Conservation (phyloP, 441 rosid species). For the Gossypium trilobum region DNA sequence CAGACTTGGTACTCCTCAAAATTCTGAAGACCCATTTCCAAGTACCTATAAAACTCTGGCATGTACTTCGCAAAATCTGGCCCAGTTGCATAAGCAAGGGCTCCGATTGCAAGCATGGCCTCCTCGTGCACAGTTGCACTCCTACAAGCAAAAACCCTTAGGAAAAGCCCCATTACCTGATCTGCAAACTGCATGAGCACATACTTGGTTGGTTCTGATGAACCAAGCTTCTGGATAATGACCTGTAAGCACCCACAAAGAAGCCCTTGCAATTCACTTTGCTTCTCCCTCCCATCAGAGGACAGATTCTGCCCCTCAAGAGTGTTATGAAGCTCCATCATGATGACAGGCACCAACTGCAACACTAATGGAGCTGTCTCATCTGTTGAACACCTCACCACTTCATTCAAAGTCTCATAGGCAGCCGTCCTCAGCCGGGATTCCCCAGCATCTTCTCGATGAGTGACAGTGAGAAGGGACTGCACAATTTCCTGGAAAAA, state of each 20-base stretch:
- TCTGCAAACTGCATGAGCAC: conserved; percentile 52
- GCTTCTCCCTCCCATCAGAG: conserved; percentile 55
- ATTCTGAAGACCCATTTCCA: conserved; percentile 66
- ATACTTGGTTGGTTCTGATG: conserved; percentile 47
- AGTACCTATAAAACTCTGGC: conserved; percentile 52
- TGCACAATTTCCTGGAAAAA: conserved; percentile 58
- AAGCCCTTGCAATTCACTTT: conserved; percentile 60
- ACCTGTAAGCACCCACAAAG: conserved; percentile 58
- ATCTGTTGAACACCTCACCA: conserved; percentile 64
- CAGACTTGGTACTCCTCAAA: conserved; percentile 74
- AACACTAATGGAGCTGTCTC: conserved; percentile 55
- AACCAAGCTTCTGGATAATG: conserved; percentile 63
- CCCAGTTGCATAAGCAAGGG: conserved; percentile 63
- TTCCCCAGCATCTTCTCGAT: conserved; percentile 64
- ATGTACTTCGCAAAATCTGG: conserved; percentile 51
- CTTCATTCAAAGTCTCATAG: conserved; percentile 62
- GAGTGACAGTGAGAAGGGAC: conserved; percentile 52
- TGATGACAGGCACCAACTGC: conserved; percentile 51
- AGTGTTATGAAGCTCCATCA: conserved; percentile 66
- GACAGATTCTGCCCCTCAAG: conserved; percentile 56
- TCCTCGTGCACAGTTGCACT: conserved; percentile 68
- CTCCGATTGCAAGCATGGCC: conserved; percentile 72
- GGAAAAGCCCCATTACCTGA: conserved; percentile 60
- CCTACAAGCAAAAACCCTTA: conserved; percentile 54
- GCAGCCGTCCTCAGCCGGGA: conserved; percentile 63